Base-by-base conservation (phyloP, 1,139 yeast species). In the Keqinozyma sinolaborantium region DNA sequence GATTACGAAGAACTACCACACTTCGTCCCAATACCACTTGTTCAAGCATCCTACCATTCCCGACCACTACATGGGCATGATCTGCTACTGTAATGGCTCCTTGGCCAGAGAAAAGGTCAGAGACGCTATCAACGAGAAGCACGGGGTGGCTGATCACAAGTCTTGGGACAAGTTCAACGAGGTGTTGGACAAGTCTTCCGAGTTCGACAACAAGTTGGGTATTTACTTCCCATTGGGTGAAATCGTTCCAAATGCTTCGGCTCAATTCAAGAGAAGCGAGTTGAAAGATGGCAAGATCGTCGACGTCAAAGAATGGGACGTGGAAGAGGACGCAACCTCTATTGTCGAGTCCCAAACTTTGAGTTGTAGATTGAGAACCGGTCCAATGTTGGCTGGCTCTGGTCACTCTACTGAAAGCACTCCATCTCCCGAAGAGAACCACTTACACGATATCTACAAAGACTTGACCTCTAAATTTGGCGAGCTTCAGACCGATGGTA, bases 1-100 rank as follows among this genome's bases (percentile, higher is more conserved):
- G 30, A 79, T 87, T 25, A 88, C 97, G 4, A 82, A 85, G 38
- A 72, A 78, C 36, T 88, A 82, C 52, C 71, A 70, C 16, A 90
- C 97, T 2, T 82, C 92, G 1, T 77, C 88, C 3, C 83, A 81
- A 45, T 88, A 87, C 53, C 97, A 88, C 51, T 57, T 87, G 44
- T 88, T 88, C 60, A 76, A 78, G 38, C 97, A 88, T 52, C 97
- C 97, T 5, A 82, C 95, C 0, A 73, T 83, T 44, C 75, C 79
- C 1, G 71, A 70, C 23, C 78, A 81, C 29, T 90, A 79, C 55
- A 88, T 88, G 97, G 95, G 95, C 21, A 88, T 88, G 97, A 77
- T 88, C 35, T 88, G 97, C 54, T 88, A 88, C 54, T 84, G 95
- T 53, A 88, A 88, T 54, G 97, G 97, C 0, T 75, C 96, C 0